Conservation (phyloP, 192 early-diverging fungal species). For the Entomortierella beljakovae region DNA sequence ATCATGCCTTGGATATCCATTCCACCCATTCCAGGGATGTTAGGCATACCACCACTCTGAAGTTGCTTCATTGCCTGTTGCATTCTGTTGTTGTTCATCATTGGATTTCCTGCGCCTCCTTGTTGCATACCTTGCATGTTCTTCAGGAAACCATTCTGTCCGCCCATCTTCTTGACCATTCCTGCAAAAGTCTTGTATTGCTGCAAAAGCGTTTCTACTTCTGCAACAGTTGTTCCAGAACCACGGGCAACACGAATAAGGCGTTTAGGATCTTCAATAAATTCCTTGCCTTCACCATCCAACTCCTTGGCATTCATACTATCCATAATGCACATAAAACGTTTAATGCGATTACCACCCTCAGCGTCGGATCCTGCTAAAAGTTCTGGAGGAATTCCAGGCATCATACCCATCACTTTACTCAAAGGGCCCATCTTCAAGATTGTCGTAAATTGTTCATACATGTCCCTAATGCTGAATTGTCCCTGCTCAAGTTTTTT, state of each 20-base stretch:
- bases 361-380: slow-evolving; percentile 62
- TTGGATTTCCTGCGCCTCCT: slow-evolving; percentile 32
- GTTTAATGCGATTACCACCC: slow-evolving; percentile 69
- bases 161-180: slow-evolving; percentile 95
- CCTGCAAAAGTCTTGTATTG: slow-evolving; percentile 84
- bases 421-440: slow-evolving; percentile 91
- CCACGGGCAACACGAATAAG: slow-evolving; percentile 87
- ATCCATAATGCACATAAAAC: slow-evolving; percentile 94
- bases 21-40: slow-evolving; percentile 65
- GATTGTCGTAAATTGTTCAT: slow-evolving; percentile 92
- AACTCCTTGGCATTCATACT: slow-evolving; percentile 95
- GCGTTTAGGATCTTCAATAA: slow-evolving; percentile 76
- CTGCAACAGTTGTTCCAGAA: slow-evolving; percentile 81
- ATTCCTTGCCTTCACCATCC: slow-evolving; percentile 88
- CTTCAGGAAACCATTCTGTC: slow-evolving; percentile 85
- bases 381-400: slow-evolving; percentile 66
- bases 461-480: slow-evolving; percentile 94
- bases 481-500: slow-evolving; percentile 86
- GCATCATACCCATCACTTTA: slow-evolving; percentile 84
- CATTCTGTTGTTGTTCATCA: slow-evolving; percentile 39
- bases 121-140: slow-evolving; percentile 61
- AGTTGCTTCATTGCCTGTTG: slow-evolving; percentile 48
- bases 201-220: slow-evolving; percentile 86
- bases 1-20: slow-evolving; percentile 74
- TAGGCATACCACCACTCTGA: slow-evolving; percentile 56